These are phyloP conservation scores for Colletotrichum sp. DNA, from an alignment of 2,329 filamentous ascomycete species.

Conservation along the genomic window DNA sequence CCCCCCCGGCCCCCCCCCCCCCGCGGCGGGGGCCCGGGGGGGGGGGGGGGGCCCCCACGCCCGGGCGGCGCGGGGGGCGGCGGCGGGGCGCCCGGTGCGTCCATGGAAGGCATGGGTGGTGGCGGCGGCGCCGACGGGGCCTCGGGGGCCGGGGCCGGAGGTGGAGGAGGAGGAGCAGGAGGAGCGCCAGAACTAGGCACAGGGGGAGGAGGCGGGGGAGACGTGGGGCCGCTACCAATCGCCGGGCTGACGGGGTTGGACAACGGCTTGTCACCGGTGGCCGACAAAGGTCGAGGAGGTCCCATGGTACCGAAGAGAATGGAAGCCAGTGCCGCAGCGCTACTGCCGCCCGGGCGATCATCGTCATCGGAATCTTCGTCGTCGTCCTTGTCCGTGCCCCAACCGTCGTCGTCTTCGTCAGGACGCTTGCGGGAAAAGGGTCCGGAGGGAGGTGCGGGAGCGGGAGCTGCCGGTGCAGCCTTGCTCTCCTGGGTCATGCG, in stretches of 20 bases:
- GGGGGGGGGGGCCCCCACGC: constrained; percentile 33
- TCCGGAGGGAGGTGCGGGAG: constrained; percentile 48
- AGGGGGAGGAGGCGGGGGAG: constrained; percentile 36
- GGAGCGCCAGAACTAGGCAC: constrained; percentile 25
- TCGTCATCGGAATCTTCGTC: constrained; percentile 74
- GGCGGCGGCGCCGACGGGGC: constrained; percentile 33
- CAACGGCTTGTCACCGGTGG: constrained; percentile 73
- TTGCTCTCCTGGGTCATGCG: constrained; percentile 74
- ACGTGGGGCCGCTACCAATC: constrained; percentile 40
- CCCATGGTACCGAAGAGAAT: constrained; percentile 98
- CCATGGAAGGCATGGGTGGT: constrained; percentile 34
- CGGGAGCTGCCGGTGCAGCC: constrained; percentile 37
- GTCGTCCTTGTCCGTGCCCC: constrained; percentile 76
- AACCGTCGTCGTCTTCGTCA: constrained; percentile 74
- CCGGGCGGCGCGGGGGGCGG: constrained; percentile 46
- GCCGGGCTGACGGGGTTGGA: constrained; percentile 43
- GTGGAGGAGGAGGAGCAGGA: constrained; percentile 36
- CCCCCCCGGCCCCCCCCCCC: too few relatives aligned
- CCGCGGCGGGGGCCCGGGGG: too few relatives aligned
- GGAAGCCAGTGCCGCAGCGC: constrained; percentile 89
- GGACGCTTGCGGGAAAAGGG: constrained; percentile 59
- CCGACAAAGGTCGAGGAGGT: constrained; percentile 85
- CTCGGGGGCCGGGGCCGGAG: constrained; percentile 25
- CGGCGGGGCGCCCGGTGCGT: constrained; percentile 35
- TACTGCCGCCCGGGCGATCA: constrained; percentile 78